Percentiles rank a stretch among this genome's conserved stretches.
Conservation (phyloP, 306 rosid genomes). For the Cucurbita maxima region DNA sequence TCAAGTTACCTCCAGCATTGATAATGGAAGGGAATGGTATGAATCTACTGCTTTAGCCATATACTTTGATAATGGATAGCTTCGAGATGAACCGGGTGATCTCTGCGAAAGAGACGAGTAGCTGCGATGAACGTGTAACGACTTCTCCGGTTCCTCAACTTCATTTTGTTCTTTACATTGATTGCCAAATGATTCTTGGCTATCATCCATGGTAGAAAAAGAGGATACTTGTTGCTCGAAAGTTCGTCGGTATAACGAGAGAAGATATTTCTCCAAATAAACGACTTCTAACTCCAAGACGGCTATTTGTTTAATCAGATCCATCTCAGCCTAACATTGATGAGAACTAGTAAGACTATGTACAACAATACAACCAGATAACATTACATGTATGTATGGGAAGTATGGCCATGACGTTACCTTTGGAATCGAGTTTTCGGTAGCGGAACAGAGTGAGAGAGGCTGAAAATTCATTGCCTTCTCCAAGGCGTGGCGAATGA, state of each 20-base stretch:
- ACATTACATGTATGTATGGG: not conserved
- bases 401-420: constrained; percentile 14
- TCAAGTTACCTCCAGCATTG: constrained; percentile 63
- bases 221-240: constrained; percentile 40
- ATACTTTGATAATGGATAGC: constrained; percentile 27
- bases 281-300: constrained; percentile 65
- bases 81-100: constrained; percentile 39
- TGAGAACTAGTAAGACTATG: constrained; percentile 1
- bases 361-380: not conserved
- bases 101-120: constrained; percentile 57
- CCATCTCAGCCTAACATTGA: constrained; percentile 49
- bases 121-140: constrained; percentile 54
- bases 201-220: constrained; percentile 28
- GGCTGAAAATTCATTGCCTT: constrained; percentile 44
- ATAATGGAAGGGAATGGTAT: constrained; percentile 82
- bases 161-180: constrained; percentile 26
- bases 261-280: constrained; percentile 62
- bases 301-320: constrained; percentile 64
- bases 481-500: constrained; percentile 45
- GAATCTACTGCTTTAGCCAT: constrained; percentile 41
- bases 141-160: constrained; percentile 25
- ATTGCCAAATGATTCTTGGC: constrained; percentile 15
- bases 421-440: constrained; percentile 53
- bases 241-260: constrained; percentile 58
- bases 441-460: constrained; percentile 26